Percentiles rank a stretch among this genome's conserved stretches.
Conservation (phyloP, 164 flowering plant species). For the Taxillus chinensis region DNA sequence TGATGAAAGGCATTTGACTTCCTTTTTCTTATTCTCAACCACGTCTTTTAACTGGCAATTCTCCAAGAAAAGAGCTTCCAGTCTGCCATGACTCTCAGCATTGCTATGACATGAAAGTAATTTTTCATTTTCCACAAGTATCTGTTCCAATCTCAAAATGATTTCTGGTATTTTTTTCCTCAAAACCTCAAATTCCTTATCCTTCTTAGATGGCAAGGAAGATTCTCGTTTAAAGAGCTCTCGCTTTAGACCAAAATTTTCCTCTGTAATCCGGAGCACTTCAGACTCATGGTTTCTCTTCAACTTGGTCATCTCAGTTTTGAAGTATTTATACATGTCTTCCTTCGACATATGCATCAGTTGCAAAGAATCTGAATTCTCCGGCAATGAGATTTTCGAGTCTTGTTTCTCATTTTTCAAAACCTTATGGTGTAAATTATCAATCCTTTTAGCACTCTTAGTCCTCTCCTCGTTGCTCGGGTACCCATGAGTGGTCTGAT, state of each 20-base stretch:
- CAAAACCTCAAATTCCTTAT: slow-evolving; percentile 53
- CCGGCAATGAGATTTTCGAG: slow-evolving; percentile 22
- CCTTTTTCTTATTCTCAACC: slow-evolving; percentile 33
- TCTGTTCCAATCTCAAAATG: slow-evolving; percentile 41
- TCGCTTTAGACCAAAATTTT: slow-evolving; percentile 43
- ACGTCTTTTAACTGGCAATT: slow-evolving; percentile 38
- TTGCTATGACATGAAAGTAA: slow-evolving; percentile 18
- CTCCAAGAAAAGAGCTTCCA: slow-evolving; percentile 39
- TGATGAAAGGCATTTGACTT: slow-evolving; percentile 31
- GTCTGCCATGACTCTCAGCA: slow-evolving; percentile 21
- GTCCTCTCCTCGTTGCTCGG: slow-evolving; percentile 31
- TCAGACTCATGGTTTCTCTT: slow-evolving; percentile 63
- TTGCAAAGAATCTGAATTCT: slow-evolving; percentile 31
- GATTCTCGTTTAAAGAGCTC: slow-evolving; percentile 45
- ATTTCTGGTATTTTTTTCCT: slow-evolving; percentile 62
- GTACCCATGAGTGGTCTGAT: slow-evolving; percentile 37
- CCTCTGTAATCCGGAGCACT: slow-evolving; percentile 50
- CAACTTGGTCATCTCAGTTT: slow-evolving; percentile 46
- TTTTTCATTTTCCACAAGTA: slow-evolving; percentile 44
- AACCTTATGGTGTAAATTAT: slow-evolving; percentile 33
- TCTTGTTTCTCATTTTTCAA: slow-evolving; percentile 26
- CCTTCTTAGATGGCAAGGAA: slow-evolving; percentile 36
- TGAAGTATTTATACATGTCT: slow-evolving; percentile 41
- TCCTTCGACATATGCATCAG: slow-evolving; percentile 47
- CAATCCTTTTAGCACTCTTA: slow-evolving; percentile 19